phyloP scores from a whole-genome alignment of 2,329 filamentous ascomycete genomes.

The Colletotrichum godetiae region DNA sequence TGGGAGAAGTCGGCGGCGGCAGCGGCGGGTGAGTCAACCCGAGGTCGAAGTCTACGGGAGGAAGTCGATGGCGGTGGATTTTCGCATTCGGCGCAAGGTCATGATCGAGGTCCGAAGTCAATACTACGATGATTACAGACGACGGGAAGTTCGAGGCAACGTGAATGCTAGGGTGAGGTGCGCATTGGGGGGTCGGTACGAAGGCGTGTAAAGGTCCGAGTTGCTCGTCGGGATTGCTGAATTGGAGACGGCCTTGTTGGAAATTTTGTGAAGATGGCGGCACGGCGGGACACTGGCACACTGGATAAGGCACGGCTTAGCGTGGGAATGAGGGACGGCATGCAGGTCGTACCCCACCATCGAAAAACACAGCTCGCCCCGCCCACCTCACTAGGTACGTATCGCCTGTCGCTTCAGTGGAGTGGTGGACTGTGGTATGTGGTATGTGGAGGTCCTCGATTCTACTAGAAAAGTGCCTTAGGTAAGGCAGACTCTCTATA shows the following conservation, averaged over 20 bases:
- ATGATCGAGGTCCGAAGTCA: constrained; percentile 20
- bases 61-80: constrained; percentile 16
- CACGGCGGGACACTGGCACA: background rate
- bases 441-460: too few species aligned
- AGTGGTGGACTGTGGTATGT: too few species aligned
- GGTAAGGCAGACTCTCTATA: background rate
- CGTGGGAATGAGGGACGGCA: constrained; percentile 19
- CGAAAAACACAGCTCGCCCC: constrained; percentile 29
- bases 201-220: background rate
- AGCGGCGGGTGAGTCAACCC: constrained; percentile 21
- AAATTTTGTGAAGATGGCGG: constrained; percentile 32
- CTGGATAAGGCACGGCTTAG: background rate
- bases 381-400: background rate
- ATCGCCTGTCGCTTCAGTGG: background rate
- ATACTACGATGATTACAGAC: background rate
- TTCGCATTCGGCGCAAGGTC: constrained; percentile 33
- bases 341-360: constrained; percentile 37
- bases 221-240: background rate
- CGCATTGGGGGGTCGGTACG: background rate
- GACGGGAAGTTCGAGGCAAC: background rate
- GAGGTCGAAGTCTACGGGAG: constrained; percentile 28
- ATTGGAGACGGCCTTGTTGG: constrained; percentile 6
- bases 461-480: background rate
- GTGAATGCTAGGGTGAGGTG: background rate
- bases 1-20: background rate